Evolutionary conservation across 805 yeast genomes (phyloP).

Genomic region (Suhomyces xylopsoci): DNA sequence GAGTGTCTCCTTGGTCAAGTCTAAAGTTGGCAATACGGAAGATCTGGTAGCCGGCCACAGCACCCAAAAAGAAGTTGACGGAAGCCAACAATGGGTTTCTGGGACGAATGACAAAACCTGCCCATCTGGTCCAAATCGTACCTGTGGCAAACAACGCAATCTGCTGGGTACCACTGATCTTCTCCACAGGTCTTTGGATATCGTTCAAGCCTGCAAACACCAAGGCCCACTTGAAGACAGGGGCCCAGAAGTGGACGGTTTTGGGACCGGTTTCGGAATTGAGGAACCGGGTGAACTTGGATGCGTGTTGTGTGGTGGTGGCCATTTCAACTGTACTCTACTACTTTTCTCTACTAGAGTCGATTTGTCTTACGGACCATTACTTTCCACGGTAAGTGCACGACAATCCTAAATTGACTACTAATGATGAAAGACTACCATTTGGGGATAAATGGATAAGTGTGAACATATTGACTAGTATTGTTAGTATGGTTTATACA

Average conservation of each 20-base stretch:
- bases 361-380: not conserved
- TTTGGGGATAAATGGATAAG: no score
- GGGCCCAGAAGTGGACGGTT: constrained; percentile 97
- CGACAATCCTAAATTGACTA: not conserved
- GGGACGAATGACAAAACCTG: constrained; percentile 82
- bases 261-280: constrained; percentile 91
- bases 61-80: constrained; percentile 89
- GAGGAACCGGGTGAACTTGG: constrained; percentile 67
- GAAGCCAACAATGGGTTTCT: constrained; percentile 83
- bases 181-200: constrained; percentile 85
- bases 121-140: constrained; percentile 97
- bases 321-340: constrained; percentile 16
- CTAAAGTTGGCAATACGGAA: constrained; percentile 70
- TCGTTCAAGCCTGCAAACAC: constrained; percentile 92
- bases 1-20: constrained; percentile 57
- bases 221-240: constrained; percentile 69
- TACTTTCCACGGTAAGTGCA: constrained; percentile 2
- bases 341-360: not conserved
- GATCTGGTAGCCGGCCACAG: constrained; percentile 85
- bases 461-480: no score
- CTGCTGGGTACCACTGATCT: constrained; percentile 86
- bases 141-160: constrained; percentile 88
- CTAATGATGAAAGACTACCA: no score
- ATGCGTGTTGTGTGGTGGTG: constrained; percentile 33
- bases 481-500: no score